Evolutionary conservation across 495 filamentous ascomycete species (phyloP).

Genomic region (Bryoglossum gracile): DNA sequence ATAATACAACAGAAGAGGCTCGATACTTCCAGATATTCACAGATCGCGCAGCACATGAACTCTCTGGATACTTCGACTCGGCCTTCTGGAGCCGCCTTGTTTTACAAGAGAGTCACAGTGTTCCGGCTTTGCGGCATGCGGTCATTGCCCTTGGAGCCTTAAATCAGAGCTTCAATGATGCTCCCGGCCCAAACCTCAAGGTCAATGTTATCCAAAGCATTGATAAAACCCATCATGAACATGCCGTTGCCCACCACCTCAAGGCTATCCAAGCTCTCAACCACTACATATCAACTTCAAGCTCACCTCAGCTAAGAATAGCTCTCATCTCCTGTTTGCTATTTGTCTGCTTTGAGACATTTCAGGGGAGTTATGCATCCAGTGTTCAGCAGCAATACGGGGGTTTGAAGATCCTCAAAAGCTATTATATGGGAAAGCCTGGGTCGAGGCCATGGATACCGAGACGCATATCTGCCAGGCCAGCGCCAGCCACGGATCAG

Average conservation of each 20-base stretch:
- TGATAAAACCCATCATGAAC: constrained; percentile 17
- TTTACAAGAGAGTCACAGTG: constrained; percentile 50
- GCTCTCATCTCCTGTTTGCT: constrained; percentile 22
- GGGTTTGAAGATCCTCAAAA: constrained; percentile 19
- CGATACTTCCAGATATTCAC: constrained; percentile 53
- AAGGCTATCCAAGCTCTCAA: constrained; percentile 22
- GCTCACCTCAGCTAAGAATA: constrained; percentile 13
- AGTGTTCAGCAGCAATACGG: constrained; percentile 20
- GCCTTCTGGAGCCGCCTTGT: constrained; percentile 50
- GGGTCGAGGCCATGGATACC: constrained; percentile 16
- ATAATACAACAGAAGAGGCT: constrained; percentile 36
- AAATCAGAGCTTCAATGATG: constrained; percentile 40
- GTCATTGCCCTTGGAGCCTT: constrained; percentile 56
- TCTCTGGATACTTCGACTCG: constrained; percentile 51
- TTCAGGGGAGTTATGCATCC: constrained; percentile 17
- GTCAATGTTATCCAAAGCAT: constrained; percentile 21
- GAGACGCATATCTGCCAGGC: neutral
- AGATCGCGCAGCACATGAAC: constrained; percentile 46
- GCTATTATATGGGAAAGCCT: constrained; percentile 16
- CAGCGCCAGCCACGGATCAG: neutral
- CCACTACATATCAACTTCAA: constrained; percentile 13
- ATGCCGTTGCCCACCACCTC: constrained; percentile 17
- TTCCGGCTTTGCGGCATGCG: constrained; percentile 57
- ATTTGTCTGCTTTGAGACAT: constrained; percentile 23
- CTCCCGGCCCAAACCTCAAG: constrained; percentile 15